Conservation (phyloP, 225 moss, liverwort and hornwort species). For the Polytrichum formosum region DNA sequence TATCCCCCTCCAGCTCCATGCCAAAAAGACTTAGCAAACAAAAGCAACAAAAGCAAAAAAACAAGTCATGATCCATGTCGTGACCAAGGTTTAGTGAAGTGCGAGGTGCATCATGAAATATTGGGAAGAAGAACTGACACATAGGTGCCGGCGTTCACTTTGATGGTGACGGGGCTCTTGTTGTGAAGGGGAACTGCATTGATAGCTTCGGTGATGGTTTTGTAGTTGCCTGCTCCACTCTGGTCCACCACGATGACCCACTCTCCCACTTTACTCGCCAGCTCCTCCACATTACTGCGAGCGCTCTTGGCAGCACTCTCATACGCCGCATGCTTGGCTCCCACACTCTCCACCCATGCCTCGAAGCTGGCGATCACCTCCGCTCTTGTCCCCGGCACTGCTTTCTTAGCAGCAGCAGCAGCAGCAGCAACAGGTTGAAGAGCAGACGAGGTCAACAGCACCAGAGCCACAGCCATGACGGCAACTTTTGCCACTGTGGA, state of each 20-base stretch:
- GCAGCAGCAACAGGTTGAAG: not conserved
- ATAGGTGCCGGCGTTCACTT: slow-evolving; percentile 61
- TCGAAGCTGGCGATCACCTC: slow-evolving; percentile 42
- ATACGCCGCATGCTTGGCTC: slow-evolving; percentile 36
- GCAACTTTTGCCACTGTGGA: not conserved
- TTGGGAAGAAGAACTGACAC: slow-evolving; percentile 26
- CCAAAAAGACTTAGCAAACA: too few species aligned
- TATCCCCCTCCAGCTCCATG: too few species aligned
- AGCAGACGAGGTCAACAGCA: not conserved
- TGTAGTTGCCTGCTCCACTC: slow-evolving; percentile 55
- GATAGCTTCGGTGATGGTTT: slow-evolving; percentile 46
- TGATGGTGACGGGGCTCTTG: slow-evolving; percentile 39
- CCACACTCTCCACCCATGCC: slow-evolving; percentile 39
- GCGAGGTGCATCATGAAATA: too few species aligned
- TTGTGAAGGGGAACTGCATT: slow-evolving; percentile 31
- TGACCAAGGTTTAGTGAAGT: too few species aligned
- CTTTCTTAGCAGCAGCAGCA: not conserved
- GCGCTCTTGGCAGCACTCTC: slow-evolving; percentile 21
- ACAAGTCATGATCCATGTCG: too few species aligned
- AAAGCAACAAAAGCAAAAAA: too few species aligned
- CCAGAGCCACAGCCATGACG: slow-evolving; percentile 3
- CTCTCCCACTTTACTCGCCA: slow-evolving; percentile 37
- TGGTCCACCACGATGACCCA: slow-evolving; percentile 58
- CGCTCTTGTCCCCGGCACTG: slow-evolving; percentile 20
- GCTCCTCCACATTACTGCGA: slow-evolving; percentile 17